These are phyloP conservation scores for Hypocreales sp. DNA, from an alignment of 2,329 filamentous ascomycete genomes.

Conservation along the genomic window DNA sequence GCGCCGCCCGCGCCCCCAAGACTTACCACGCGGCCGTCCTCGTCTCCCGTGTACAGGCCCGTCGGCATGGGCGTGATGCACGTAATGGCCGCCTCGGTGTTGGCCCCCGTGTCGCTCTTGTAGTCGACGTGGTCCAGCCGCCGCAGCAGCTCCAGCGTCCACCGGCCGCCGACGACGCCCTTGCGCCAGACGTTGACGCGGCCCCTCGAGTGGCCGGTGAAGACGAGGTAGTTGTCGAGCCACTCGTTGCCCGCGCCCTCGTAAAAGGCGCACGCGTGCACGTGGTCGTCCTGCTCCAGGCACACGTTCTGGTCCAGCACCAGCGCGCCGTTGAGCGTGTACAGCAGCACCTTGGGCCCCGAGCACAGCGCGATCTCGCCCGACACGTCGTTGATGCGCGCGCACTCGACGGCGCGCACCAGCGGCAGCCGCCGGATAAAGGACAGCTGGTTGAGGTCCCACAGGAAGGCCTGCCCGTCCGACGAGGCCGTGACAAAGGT, in stretches of 20 bases:
- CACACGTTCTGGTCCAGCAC: constrained; percentile 75
- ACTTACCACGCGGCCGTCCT: constrained; percentile 71
- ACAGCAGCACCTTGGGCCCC: constrained; percentile 59
- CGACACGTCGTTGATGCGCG: constrained; percentile 75
- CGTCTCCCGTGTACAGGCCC: constrained; percentile 84
- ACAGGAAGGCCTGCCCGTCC: constrained; percentile 73
- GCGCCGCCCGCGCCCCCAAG: not conserved
- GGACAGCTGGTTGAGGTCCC: constrained; percentile 84
- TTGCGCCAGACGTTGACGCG: constrained; percentile 66
- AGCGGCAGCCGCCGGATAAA: constrained; percentile 63
- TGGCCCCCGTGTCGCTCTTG: constrained; percentile 41
- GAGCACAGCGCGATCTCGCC: constrained; percentile 81
- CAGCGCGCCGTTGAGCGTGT: constrained; percentile 74
- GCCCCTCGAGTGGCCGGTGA: constrained; percentile 76
- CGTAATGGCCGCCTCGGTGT: constrained; percentile 57
- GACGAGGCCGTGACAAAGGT: constrained; percentile 70
- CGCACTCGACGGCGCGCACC: constrained; percentile 49
- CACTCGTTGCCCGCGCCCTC: constrained; percentile 84
- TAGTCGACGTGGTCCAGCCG: constrained; percentile 65
- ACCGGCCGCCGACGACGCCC: constrained; percentile 41
- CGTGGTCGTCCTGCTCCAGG: constrained; percentile 51
- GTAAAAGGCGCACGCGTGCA: constrained; percentile 80
- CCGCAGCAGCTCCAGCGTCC: constrained; percentile 65
- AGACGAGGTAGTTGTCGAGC: constrained; percentile 71
- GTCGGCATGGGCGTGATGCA: constrained; percentile 74